Evolutionary conservation across 2,329 filamentous ascomycete species (phyloP).

Genomic region (Byssochlamys sp.): DNA sequence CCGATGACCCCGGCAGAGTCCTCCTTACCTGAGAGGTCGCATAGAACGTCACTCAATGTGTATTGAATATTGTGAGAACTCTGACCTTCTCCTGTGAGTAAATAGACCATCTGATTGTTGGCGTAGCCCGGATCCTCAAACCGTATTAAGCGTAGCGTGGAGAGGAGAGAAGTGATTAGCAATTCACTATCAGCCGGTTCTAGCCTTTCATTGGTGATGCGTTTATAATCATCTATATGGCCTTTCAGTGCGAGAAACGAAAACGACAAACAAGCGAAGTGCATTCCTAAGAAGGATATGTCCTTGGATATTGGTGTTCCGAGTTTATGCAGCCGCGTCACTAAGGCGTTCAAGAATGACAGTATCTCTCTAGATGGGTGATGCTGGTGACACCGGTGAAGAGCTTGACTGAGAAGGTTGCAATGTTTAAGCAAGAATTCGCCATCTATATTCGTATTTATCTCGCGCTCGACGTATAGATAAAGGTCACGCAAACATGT

Average conservation of each 20-base stretch:
- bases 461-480: slow-evolving; percentile 16
- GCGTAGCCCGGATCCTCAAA: slow-evolving; percentile 15
- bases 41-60: slow-evolving; percentile 13
- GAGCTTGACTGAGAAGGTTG: slow-evolving; percentile 8
- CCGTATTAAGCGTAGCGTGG: slow-evolving; percentile 11
- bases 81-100: slow-evolving; percentile 14
- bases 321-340: slow-evolving; percentile 17
- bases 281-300: slow-evolving; percentile 18
- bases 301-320: slow-evolving; percentile 4
- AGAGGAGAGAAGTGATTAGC: slow-evolving; percentile 15
- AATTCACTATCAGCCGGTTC: slow-evolving; percentile 4
- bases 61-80: neutral
- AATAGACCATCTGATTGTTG: slow-evolving; percentile 10
- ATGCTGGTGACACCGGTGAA: slow-evolving; percentile 16
- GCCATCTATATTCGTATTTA: slow-evolving; percentile 7
- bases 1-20: slow-evolving; percentile 2
- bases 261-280: slow-evolving; percentile 21
- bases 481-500: slow-evolving; percentile 11
- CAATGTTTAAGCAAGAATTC: slow-evolving; percentile 7
- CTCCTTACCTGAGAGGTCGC: slow-evolving; percentile 4
- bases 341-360: slow-evolving; percentile 20
- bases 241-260: slow-evolving; percentile 19
- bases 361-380: slow-evolving; percentile 23
- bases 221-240: slow-evolving; percentile 15
- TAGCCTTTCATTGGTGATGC: slow-evolving; percentile 3